Base-by-base conservation (phyloP, 176 grass and related monocot genomes). In the Zoysia pacifica region DNA sequence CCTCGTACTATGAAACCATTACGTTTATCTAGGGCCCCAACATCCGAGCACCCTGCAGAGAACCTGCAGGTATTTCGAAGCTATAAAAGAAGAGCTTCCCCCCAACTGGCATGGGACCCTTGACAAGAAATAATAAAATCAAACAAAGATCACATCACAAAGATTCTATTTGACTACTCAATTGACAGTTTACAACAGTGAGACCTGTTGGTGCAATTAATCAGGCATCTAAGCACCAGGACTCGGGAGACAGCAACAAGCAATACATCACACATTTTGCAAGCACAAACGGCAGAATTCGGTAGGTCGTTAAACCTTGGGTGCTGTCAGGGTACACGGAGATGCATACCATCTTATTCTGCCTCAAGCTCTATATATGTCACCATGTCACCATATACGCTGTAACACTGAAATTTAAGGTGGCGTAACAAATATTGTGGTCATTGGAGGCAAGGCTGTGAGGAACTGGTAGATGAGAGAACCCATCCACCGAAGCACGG, bases 61-160 rank as follows among this genome's bases (percentile, higher is more conserved):
- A 94, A 94, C 92, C 92, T 94, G 89, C 90, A 12, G 89, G 84
- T 91, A 87, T 79, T 84, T 91, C 84, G 58, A 91, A 92, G 93
- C 89, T 87, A 89, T 87, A 89, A 13, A 35, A 59, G 48, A 65
- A 90, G 40, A 91, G 78, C 93, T 95, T 91, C 87, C 89, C 28
- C 89, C 90, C 89, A 72, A 62, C 0, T 87, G 70, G 87, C 70
- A 90, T 90, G 80, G 46, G 77, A 41, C 86, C 93, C 90, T 64
- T 79, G 0, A 43, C 75, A 7, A 16, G 4, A 7, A 59, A 41
- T 3, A 49, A 3, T 43, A 78, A 5, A 71, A n/a, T 0, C 0
- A 77, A 41, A 36, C 40, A 61, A 15, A 11, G 20, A 75, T 45
- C 13, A 9, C 41, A 70, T 1, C 14, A 71, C 18, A 11, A 0